phyloP scores from a whole-genome alignment of 805 yeast species.

The Suhomyces sp. region DNA sequence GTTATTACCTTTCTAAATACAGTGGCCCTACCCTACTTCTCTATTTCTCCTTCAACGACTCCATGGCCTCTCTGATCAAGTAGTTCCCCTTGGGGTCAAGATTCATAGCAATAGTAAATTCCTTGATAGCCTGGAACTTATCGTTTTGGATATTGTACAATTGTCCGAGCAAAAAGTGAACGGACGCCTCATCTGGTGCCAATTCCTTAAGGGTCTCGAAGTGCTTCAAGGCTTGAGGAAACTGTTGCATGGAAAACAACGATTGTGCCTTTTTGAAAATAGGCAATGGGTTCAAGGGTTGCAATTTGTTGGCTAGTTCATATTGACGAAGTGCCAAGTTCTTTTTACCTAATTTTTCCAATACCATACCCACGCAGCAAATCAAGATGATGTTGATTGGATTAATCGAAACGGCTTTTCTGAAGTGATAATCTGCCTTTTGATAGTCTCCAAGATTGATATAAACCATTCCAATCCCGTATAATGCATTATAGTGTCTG shows the following conservation, averaged over 20 bases:
- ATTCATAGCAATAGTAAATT: constrained; percentile 84
- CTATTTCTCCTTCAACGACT: constrained; percentile 38
- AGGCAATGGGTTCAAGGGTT: constrained; percentile 84
- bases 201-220: constrained; percentile 69
- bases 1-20: too few relatives aligned
- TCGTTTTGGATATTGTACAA: constrained; percentile 75
- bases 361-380: constrained; percentile 92
- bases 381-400: constrained; percentile 86
- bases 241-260: constrained; percentile 67
- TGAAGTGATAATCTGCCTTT: constrained; percentile 82
- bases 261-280: constrained; percentile 86
- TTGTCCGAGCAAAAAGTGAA: constrained; percentile 86
- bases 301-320: constrained; percentile 76
- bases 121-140: constrained; percentile 74
- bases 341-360: constrained; percentile 69
- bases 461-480: constrained; percentile 94
- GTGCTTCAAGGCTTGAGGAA: constrained; percentile 67
- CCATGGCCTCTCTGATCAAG: constrained; percentile 81
- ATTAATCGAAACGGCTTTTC: constrained; percentile 83
- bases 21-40: too few relatives aligned
- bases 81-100: constrained; percentile 92
- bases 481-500: constrained; percentile 89
- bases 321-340: constrained; percentile 79
- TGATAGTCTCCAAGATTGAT: constrained; percentile 80
- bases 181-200: constrained; percentile 94